These are phyloP conservation scores for Pisolithus albus DNA, from an alignment of 768 basidiomycete genomes.

Conservation along the genomic window DNA sequence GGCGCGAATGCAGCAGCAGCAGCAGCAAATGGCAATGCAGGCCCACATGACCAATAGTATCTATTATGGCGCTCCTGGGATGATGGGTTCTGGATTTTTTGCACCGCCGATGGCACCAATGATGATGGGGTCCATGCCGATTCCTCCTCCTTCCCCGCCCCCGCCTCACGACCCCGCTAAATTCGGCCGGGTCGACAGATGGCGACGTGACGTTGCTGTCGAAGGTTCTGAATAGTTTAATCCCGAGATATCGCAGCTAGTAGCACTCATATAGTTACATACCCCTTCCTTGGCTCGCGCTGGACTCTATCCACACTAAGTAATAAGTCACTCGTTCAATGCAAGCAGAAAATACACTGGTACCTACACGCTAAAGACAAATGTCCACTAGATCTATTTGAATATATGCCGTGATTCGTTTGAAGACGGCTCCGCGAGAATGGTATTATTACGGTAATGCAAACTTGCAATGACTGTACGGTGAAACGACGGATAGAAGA, in stretches of 20 bases:
- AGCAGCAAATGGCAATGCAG: slow-evolving; percentile 66
- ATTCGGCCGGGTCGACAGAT: slow-evolving; percentile 67
- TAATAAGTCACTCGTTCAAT: slow-evolving; percentile 31
- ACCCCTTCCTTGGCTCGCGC: not conserved
- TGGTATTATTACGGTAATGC: slow-evolving; percentile 20
- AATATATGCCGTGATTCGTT: slow-evolving; percentile 30
- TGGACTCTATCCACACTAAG: slow-evolving; percentile 4
- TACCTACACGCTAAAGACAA: slow-evolving; percentile 21
- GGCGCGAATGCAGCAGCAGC: slow-evolving; percentile 45
- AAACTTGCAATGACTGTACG: slow-evolving; percentile 17
- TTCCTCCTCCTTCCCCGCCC: slow-evolving; percentile 52
- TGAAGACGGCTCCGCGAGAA: slow-evolving; percentile 26
- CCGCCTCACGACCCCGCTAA: slow-evolving; percentile 60
- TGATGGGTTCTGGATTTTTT: slow-evolving; percentile 69
- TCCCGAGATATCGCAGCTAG: slow-evolving; percentile 3
- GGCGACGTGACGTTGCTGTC: slow-evolving; percentile 73
- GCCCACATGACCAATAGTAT: slow-evolving; percentile 70
- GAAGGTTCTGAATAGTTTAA: slow-evolving; percentile 35
- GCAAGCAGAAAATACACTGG: slow-evolving; percentile 31
- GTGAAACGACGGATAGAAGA: not conserved
- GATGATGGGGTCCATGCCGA: slow-evolving; percentile 29
- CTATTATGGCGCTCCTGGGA: slow-evolving; percentile 59
- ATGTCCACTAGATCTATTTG: slow-evolving; percentile 31
- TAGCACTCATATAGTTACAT: slow-evolving; percentile 5
- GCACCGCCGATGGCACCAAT: slow-evolving; percentile 48